Evolutionary conservation across 1,284 basidiomycete species (phyloP), one percentile per base, ranked within the genome.

Genomic region (Farysia itapuensis): DNA sequence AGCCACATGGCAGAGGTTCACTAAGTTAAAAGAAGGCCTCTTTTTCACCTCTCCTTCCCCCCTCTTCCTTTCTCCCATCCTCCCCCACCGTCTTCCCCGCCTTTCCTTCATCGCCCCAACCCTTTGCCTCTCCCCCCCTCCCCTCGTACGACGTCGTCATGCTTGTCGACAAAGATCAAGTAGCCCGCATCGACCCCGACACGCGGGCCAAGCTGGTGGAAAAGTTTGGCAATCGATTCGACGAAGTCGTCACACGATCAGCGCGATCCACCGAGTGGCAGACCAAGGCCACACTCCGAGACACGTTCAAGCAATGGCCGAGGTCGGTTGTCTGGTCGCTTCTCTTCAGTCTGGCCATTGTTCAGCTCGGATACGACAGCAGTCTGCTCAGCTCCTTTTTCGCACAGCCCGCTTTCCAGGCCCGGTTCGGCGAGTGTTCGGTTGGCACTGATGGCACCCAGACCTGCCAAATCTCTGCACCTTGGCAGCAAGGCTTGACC

Each of bases 291-390:
- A 63, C 73, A 21, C 41, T 78, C 19, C 38, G 63, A 13, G 68
- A 80, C 25, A 78, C 78, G 3, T 72, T 80, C 54, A 32, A 53
- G 5, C 67, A 68, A 14, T 77, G 81, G 74, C 77, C 74, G 39
- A 79, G 70, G 48, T 80, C 80, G 11, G 75, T 80, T 19, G 63
- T 78, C 18, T 81, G 78, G 79, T 77, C 75, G 16, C 57, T 80
- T 23, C 46, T 80, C 38, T 78, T 80, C 50, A 77, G 74, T 8
- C 69, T 75, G 1, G 75, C 76, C 44, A 79, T 79, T 50, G 72
- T 78, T 19, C 81, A 81, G 79, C 39, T 50, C 8, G 47, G 47
- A 3, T 51, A 32, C 13, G 75, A 78, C 41, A 65, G 72, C 0
- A 64, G 72, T 1, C 15, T 64, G 4, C 47, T 64, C 14, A 41